Percentiles rank a stretch among this genome's conserved stretches.
Evolutionary conservation across 768 basidiomycete genomes (phyloP).

Genomic region (Fomitopsis serialis): DNA sequence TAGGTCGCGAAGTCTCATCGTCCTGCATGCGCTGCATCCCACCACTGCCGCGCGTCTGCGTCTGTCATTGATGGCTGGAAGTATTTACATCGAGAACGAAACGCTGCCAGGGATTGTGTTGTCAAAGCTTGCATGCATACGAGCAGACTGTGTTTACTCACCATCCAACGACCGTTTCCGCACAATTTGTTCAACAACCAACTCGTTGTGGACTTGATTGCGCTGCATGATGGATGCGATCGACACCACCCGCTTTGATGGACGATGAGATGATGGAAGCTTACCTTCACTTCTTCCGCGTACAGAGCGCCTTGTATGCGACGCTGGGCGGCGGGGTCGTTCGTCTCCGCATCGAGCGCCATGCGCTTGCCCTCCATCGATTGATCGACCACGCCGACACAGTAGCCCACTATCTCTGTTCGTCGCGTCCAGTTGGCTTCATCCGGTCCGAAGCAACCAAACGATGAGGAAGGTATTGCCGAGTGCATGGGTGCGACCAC

Average conservation of each 20-base stretch:
- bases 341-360: conserved; percentile 35
- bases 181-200: conserved; percentile 67
- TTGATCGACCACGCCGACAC: conserved; percentile 63
- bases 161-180: conserved; percentile 68
- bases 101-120: conserved; percentile 41
- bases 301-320: conserved; percentile 53
- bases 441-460: neutral
- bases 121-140: neutral
- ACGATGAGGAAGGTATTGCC: conserved; percentile 32
- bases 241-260: conserved; percentile 1
- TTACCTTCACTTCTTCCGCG: conserved; percentile 68
- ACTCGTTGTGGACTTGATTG: conserved; percentile 71
- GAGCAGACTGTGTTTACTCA: conserved; percentile 23
- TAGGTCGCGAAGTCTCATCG: neutral
- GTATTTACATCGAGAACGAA: conserved; percentile 73
- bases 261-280: conserved; percentile 10
- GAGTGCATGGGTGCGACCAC: conserved; percentile 17
- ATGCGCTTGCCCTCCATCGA: conserved; percentile 52
- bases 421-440: conserved; percentile 62
- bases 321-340: conserved; percentile 41
- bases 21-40: conserved; percentile 33
- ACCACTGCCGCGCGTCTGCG: conserved; percentile 49
- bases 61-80: conserved; percentile 64
- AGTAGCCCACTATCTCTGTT: conserved; percentile 71
- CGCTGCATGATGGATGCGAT: conserved; percentile 34